phyloP scores from a whole-genome alignment of 1,139 yeast species.

The Yamadazyma blattariae region DNA sequence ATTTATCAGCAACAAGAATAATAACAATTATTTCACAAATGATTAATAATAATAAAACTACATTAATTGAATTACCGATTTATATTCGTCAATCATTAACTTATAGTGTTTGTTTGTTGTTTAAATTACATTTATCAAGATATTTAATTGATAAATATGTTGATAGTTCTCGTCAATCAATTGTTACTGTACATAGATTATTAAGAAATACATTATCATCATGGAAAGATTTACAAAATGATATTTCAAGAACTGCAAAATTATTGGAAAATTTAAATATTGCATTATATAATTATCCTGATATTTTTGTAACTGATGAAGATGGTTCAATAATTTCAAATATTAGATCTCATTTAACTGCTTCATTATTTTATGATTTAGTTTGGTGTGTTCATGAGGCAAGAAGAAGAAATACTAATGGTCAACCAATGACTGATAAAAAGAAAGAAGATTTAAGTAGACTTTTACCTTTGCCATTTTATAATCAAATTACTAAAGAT shows the following conservation, averaged over 20 bases:
- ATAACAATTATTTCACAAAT: conserved; percentile 75
- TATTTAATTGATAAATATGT: conserved; percentile 72
- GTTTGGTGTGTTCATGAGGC: conserved; percentile 97
- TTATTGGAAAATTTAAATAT: conserved; percentile 88
- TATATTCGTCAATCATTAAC: conserved; percentile 84
- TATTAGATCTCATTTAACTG: conserved; percentile 91
- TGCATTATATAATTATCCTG: conserved; percentile 85
- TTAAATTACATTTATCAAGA: conserved; percentile 80
- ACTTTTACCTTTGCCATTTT: conserved; percentile 82
- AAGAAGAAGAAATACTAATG: conserved; percentile 55
- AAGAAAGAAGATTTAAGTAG: conserved; percentile 19
- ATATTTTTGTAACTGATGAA: conserved; percentile 48
- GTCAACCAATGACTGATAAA: conserved; percentile 8
- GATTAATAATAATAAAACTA: conserved; percentile 50
- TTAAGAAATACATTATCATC: conserved; percentile 85
- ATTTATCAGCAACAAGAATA: conserved; percentile 76
- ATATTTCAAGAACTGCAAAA: conserved; percentile 86
- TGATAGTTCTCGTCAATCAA: conserved; percentile 88
- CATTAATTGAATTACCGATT: conserved; percentile 81
- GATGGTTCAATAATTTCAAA: conserved; percentile 68
- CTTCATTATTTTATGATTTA: conserved; percentile 85
- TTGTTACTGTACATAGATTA: conserved; percentile 87
- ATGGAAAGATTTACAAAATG: conserved; percentile 90
- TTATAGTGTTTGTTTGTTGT: conserved; percentile 74
- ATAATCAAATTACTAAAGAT: conserved; percentile 88